A percentile compares a stretch with the other conserved stretches of the same genome.
phyloP scores from a whole-genome alignment of 2,329 filamentous ascomycete genomes.

The Sporothrix mexicana region DNA sequence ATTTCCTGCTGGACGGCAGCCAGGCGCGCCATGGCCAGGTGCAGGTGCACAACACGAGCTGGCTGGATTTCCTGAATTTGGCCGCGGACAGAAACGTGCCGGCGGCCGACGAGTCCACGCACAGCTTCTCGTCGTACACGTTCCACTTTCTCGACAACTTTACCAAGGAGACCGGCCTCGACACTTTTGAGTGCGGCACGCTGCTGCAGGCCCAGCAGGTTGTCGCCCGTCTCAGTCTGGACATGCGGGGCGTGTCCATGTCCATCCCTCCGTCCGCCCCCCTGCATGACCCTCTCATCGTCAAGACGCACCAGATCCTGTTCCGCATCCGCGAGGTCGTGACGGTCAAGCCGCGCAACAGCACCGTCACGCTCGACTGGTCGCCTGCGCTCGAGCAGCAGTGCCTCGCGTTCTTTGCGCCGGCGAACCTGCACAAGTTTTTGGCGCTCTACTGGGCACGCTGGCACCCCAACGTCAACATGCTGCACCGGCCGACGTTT shows the following conservation, averaged over 20 bases:
- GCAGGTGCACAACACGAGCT: not conserved
- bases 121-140: not conserved
- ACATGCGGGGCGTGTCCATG: no score
- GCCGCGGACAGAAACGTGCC: not conserved
- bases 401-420: constrained; percentile 30
- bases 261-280: not conserved
- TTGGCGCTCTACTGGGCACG: constrained; percentile 28
- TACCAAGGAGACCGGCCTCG: constrained; percentile 20
- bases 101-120: no score
- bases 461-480: constrained; percentile 32
- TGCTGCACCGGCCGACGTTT: constrained; percentile 27
- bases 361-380: constrained; percentile 31
- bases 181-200: constrained; percentile 27
- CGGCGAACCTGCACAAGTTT: constrained; percentile 25
- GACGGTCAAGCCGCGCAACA: constrained; percentile 25
- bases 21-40: not conserved
- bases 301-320: constrained; percentile 30
- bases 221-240: not conserved
- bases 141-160: constrained; percentile 30
- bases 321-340: constrained; percentile 24
- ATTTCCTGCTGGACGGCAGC: not conserved
- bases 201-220: not conserved
- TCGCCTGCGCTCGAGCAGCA: constrained; percentile 17
- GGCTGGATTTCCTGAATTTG: constrained; percentile 30
- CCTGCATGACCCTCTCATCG: constrained; percentile 20